These are phyloP conservation scores for Arabidopsis lyrata DNA, from an alignment of 441 rosid species.

Conservation along the genomic window DNA sequence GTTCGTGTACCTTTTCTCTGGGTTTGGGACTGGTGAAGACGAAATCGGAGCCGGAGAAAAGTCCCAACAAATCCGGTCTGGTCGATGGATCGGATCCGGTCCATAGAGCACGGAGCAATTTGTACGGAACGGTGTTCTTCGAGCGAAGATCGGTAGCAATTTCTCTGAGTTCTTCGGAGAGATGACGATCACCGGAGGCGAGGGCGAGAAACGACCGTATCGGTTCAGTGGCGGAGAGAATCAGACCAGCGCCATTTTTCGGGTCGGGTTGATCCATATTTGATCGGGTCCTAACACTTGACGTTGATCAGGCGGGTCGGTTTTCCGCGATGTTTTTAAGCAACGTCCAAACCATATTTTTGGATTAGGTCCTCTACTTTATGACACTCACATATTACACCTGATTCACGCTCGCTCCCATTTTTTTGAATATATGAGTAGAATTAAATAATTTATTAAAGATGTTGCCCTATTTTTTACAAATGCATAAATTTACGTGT, in stretches of 20 bases:
- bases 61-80: conserved; percentile 57
- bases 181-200: conserved; percentile 55
- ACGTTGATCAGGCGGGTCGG: neutral
- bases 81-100: conserved; percentile 49
- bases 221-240: conserved; percentile 57
- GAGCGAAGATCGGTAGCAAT: conserved; percentile 64
- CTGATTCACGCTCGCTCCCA: too few species aligned
- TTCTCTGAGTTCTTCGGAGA: conserved; percentile 58
- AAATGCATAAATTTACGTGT: too few species aligned
- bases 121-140: conserved; percentile 53
- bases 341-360: neutral
- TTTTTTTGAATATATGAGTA: too few species aligned
- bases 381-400: too few species aligned
- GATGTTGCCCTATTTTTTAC: too few species aligned
- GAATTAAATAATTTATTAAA: too few species aligned
- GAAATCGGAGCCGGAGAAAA: conserved; percentile 67
- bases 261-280: conserved; percentile 54
- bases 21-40: conserved; percentile 75
- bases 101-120: conserved; percentile 73
- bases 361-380: neutral
- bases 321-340: neutral
- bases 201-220: conserved; percentile 62
- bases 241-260: conserved; percentile 50
- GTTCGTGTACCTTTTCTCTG: conserved; percentile 69
- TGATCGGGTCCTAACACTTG: neutral